These are phyloP conservation scores for Biscogniauxia marginata DNA, from an alignment of 2,329 filamentous ascomycete genomes.

Conservation along the genomic window DNA sequence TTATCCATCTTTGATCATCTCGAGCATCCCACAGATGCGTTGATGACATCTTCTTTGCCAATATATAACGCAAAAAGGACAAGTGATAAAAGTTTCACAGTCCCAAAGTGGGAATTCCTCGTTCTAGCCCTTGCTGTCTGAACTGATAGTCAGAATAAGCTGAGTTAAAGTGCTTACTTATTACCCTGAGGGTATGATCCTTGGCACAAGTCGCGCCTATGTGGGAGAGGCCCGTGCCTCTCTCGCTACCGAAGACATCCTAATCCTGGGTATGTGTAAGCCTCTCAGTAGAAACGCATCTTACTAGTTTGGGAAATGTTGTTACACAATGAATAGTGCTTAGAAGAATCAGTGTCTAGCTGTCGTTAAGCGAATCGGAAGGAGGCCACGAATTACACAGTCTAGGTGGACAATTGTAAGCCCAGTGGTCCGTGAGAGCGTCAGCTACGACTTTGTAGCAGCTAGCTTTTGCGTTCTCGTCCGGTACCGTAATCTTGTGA, in stretches of 20 bases:
- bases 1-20: background rate
- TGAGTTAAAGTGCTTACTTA: background rate
- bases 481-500: background rate
- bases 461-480: background rate
- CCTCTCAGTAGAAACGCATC: background rate
- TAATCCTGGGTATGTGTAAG: background rate
- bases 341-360: background rate
- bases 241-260: background rate
- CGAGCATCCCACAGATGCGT: too few relatives aligned
- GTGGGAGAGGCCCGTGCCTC: constrained; percentile 7
- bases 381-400: background rate
- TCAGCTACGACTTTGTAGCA: background rate
- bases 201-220: background rate
- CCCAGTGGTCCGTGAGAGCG: background rate
- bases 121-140: background rate
- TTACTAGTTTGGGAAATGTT: background rate
- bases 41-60: too few relatives aligned
- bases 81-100: background rate
- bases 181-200: background rate
- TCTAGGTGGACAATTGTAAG: background rate
- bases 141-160: background rate
- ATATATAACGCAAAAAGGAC: background rate
- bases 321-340: background rate
- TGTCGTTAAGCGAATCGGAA: background rate
- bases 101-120: background rate